A percentile compares a stretch with the other conserved stretches of the same genome.
phyloP scores from a whole-genome alignment of 2,329 filamentous ascomycete genomes.

The Paraphoma sp. region DNA sequence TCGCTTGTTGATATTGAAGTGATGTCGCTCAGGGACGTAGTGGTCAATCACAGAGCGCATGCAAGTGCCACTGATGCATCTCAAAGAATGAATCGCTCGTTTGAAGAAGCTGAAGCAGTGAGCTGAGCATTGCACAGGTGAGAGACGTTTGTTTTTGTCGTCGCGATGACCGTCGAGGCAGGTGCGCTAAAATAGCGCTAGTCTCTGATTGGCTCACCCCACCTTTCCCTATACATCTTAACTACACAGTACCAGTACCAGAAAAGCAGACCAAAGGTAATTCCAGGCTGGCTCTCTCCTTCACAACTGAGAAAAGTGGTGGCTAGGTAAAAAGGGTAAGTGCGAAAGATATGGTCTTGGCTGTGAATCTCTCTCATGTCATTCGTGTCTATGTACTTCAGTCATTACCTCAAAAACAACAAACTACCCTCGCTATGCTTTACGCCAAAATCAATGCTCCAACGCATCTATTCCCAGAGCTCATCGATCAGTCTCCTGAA shows the following conservation, averaged over 20 bases:
- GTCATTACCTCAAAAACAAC: too few relatives aligned
- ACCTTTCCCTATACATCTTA: neutral
- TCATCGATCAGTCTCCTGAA: slow-evolving; percentile 16
- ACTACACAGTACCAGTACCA: too few relatives aligned
- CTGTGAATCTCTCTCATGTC: too few relatives aligned
- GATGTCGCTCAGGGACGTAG: neutral
- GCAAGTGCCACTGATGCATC: neutral
- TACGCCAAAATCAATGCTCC: too few relatives aligned
- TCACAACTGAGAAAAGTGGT: too few relatives aligned
- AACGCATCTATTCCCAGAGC: neutral
- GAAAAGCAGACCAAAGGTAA: too few relatives aligned
- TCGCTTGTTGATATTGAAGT: neutral
- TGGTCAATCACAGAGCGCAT: neutral
- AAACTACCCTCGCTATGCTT: too few relatives aligned
- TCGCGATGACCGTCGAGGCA: neutral
- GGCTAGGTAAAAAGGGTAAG: too few relatives aligned
- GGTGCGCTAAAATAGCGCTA: neutral
- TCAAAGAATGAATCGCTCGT: neutral
- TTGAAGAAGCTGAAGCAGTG: neutral
- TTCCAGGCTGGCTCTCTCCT: too few relatives aligned
- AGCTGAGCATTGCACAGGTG: neutral
- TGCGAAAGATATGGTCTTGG: too few relatives aligned
- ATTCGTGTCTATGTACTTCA: too few relatives aligned
- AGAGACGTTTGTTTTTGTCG: neutral
- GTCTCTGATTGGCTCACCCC: neutral